Conservation (phyloP, 306 rosid genomes). For the Fragaria iinumae region DNA sequence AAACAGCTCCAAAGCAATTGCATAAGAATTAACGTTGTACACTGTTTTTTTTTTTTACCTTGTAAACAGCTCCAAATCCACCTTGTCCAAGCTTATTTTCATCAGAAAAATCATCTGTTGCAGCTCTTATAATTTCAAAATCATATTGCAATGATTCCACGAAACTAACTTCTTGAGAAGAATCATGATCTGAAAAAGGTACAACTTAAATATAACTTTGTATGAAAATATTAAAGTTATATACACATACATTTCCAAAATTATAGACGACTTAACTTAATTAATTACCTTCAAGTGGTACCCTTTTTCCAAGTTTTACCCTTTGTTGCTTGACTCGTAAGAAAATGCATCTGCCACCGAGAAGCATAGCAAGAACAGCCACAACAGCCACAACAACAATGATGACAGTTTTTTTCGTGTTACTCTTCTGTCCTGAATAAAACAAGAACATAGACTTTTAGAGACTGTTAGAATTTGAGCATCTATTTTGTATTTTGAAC, state of each 20-base stretch:
- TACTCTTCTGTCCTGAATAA: background rate
- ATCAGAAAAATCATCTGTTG: background rate
- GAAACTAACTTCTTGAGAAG: background rate
- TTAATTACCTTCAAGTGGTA: background rate
- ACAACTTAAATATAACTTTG: background rate
- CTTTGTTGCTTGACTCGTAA: background rate
- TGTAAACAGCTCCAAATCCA: background rate
- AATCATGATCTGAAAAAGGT: background rate
- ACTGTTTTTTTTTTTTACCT: no score
- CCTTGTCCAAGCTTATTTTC: constrained; percentile 5
- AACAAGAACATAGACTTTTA: background rate
- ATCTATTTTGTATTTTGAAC: no score
- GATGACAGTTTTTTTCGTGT: background rate
- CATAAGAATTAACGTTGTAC: background rate
- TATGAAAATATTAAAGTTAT: background rate
- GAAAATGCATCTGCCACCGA: background rate
- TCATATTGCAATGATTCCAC: constrained; percentile 4
- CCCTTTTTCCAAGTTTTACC: background rate
- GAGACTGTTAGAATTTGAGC: background rate
- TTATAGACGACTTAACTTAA: background rate
- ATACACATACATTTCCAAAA: background rate
- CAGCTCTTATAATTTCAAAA: background rate
- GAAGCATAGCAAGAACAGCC: background rate
- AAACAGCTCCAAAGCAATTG: no score
- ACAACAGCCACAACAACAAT: background rate